Evolutionary conservation across 2,329 filamentous ascomycete species (phyloP).

Genomic region (Penicillium sp.): DNA sequence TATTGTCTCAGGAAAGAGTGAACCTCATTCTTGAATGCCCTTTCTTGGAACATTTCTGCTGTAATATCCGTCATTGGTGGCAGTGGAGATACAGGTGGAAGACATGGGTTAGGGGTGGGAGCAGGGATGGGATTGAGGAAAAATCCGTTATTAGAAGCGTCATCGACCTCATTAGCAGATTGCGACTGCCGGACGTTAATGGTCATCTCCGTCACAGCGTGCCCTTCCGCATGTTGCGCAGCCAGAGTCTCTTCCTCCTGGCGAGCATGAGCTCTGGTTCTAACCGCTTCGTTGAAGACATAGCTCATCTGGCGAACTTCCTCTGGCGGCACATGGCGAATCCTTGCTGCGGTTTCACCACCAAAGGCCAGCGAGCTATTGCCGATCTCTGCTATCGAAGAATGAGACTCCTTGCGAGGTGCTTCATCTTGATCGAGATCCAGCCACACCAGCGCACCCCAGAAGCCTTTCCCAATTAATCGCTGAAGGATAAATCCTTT

Average conservation of each 20-base stretch:
- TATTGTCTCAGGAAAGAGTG: slow-evolving; percentile 16
- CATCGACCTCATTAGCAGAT: neutral
- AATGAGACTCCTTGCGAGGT: neutral
- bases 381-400: slow-evolving; percentile 14
- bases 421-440: neutral
- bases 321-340: neutral
- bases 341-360: slow-evolving; percentile 8
- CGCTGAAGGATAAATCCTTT: slow-evolving; percentile 11
- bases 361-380: slow-evolving; percentile 11
- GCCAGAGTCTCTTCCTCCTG: neutral
- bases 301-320: neutral
- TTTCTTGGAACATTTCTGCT: neutral
- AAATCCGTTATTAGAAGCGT: neutral
- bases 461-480: slow-evolving; percentile 13
- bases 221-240: neutral
- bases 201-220: neutral
- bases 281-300: slow-evolving; percentile 3
- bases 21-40: slow-evolving; percentile 20
- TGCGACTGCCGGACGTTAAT: neutral
- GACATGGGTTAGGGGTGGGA: neutral
- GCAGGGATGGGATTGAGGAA: neutral
- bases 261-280: neutral
- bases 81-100: neutral
- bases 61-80: neutral
- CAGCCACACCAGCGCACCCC: slow-evolving; percentile 1